Base-by-base conservation (phyloP, 202 grass and related monocot species). In the Hordeum pubiflorum region DNA sequence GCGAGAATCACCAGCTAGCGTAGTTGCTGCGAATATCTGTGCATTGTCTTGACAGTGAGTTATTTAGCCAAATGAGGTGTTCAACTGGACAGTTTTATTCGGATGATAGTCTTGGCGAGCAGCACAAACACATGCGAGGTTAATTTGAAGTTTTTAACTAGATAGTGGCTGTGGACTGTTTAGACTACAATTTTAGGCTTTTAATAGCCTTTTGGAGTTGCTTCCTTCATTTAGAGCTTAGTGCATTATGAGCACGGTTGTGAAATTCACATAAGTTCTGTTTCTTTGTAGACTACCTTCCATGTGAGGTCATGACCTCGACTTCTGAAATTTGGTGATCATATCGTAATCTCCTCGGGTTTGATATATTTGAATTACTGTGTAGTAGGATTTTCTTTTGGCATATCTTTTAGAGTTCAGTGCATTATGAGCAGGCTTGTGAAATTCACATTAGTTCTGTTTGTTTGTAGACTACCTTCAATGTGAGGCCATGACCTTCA, bases 191-290 rank as follows among this genome's bases (percentile, higher is more conserved):
- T 74, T 65, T 74, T 79, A 26, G 79, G 67, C 58, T 54, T 54
- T 54, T 54, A 54, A 20, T 50, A 48, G 6, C 6, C 60, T 52
- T 79, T 29, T 83, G 1, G 3, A 5, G 5, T 78, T 44, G 74
- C 56, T 78, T 24, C 18, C 63, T 72, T 24, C 3, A 78, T 58
- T 27, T 87, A 44, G 3, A 82, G 56, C n/a, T 72, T 41, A 78
- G 2, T 41, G 3, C 41, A 57, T 20, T 4, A 14, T 11, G 38
- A 48, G 15, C 3, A 36, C 56, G 44, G 29, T 63, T 87, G 44
- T 38, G 48, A 57, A 57, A 57, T 48, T 48, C 44, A 48, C 44
- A 15, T 48, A 15, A 48, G 4, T 15, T 48, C 44, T 48, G 44
- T 72, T 24, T 77, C 2, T 73, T 73, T 73, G 27, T 76, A 33